Percentiles rank a stretch among this genome's conserved stretches.
phyloP scores from a whole-genome alignment of 1,284 basidiomycete species.

The Cryptococcus deneoformans region DNA sequence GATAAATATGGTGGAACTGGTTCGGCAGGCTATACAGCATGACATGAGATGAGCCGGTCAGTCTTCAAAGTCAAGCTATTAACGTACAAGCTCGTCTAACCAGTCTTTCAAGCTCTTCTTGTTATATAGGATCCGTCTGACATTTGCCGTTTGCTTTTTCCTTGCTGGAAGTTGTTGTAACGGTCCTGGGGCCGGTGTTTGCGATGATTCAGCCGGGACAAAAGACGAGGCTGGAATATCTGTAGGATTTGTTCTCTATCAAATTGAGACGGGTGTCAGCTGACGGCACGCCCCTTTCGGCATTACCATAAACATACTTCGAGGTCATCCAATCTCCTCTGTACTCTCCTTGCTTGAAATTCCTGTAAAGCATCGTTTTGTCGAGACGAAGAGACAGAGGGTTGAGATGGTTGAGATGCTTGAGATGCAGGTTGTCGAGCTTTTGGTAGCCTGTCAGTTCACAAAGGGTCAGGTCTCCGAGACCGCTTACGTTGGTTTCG shows the following conservation, averaged over 20 bases:
- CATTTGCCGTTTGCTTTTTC: conserved; percentile 47
- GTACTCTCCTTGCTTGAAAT: conserved; percentile 34
- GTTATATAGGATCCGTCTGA: conserved; percentile 39
- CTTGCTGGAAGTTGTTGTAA: conserved; percentile 11
- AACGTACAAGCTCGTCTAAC: conserved; percentile 43
- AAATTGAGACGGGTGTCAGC: background rate
- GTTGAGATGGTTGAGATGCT: background rate
- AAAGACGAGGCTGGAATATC: conserved; percentile 45
- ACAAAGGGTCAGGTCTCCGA: background rate
- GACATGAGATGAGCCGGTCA: background rate
- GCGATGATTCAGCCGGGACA: conserved; percentile 22
- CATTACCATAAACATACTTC: conserved; percentile 31
- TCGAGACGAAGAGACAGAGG: conserved; percentile 1
- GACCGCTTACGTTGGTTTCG: background rate
- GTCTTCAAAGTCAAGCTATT: background rate
- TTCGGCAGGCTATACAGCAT: conserved; percentile 18
- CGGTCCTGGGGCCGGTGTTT: background rate
- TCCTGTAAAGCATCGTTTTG: conserved; percentile 33
- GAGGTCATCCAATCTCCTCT: conserved; percentile 43
- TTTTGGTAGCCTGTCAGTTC: background rate
- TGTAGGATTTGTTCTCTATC: conserved; percentile 46
- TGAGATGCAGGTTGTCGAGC: background rate
- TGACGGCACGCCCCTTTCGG: background rate
- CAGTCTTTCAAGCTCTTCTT: conserved; percentile 47
- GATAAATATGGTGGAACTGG: conserved; percentile 38